These are phyloP conservation scores for Carex cristatella DNA, from an alignment of 176 grass and related monocot species.

Conservation along the genomic window DNA sequence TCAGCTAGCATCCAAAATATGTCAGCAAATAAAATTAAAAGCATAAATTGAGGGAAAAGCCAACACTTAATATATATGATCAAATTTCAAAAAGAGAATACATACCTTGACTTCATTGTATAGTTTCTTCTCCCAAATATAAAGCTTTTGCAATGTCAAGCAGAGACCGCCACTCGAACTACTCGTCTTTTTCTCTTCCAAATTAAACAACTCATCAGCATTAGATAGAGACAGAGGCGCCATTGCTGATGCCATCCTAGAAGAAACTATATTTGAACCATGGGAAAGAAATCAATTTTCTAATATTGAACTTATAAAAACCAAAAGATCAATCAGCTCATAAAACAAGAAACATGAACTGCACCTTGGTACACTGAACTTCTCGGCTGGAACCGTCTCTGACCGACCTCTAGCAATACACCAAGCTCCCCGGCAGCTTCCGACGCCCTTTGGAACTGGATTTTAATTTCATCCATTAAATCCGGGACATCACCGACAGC, in stretches of 20 bases:
- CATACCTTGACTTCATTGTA: slow-evolving; percentile 86
- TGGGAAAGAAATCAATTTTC: slow-evolving; percentile 13
- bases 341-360: slow-evolving; percentile 16
- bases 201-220: slow-evolving; percentile 34
- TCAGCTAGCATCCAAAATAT: not conserved
- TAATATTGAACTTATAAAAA: not conserved
- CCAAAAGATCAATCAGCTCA: not conserved
- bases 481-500: slow-evolving; percentile 5
- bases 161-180: slow-evolving; percentile 33
- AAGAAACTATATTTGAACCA: slow-evolving; percentile 45
- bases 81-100: slow-evolving; percentile 6
- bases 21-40: slow-evolving; percentile 2
- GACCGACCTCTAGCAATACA: slow-evolving; percentile 62
- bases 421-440: slow-evolving; percentile 46
- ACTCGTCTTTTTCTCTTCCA: slow-evolving; percentile 36
- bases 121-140: slow-evolving; percentile 93
- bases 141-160: slow-evolving; percentile 67
- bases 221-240: slow-evolving; percentile 35
- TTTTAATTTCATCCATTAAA: slow-evolving; percentile 48
- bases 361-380: slow-evolving; percentile 55
- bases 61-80: not conserved
- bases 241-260: slow-evolving; percentile 48
- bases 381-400: slow-evolving; percentile 42
- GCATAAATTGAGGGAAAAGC: not conserved
- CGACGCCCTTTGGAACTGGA: slow-evolving; percentile 47